A percentile compares a stretch with the other conserved stretches of the same genome.
phyloP scores from a whole-genome alignment of 768 basidiomycete species.

The Phylloporus rhodoxanthus region DNA sequence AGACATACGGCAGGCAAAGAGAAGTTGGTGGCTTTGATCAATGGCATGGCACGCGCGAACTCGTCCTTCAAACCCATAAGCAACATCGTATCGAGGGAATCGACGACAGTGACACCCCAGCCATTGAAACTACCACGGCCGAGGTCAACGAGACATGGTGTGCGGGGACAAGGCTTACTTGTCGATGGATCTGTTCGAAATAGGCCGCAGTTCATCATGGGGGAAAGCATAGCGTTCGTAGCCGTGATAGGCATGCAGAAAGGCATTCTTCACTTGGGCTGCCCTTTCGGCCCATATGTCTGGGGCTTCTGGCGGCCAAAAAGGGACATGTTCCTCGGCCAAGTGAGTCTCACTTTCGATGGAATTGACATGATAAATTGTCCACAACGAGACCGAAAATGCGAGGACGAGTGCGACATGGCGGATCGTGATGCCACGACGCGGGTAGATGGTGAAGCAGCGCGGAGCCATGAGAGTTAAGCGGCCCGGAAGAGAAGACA shows the following conservation, averaged over 20 bases:
- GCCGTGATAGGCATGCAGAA: conserved; percentile 61
- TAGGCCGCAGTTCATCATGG: conserved; percentile 56
- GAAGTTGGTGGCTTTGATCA: conserved; percentile 48
- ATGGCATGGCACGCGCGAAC: conserved; percentile 56
- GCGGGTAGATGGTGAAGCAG: not conserved
- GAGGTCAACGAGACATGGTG: not conserved
- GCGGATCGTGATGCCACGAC: conserved; percentile 20
- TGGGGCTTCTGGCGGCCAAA: conserved; percentile 26
- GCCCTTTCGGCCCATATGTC: conserved; percentile 50
- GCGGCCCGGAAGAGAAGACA: not conserved
- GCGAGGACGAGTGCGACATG: conserved; percentile 17
- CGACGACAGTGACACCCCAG: conserved; percentile 73
- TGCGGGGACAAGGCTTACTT: conserved; percentile 37
- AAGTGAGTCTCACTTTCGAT: not conserved
- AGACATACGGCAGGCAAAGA: conserved; percentile 37
- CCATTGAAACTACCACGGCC: conserved; percentile 59
- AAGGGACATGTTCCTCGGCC: conserved; percentile 11
- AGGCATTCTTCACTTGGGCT: conserved; percentile 52
- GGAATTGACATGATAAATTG: conserved; percentile 12
- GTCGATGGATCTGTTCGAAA: conserved; percentile 42
- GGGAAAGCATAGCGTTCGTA: conserved; percentile 59
- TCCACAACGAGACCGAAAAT: conserved; percentile 14
- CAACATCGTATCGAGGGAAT: conserved; percentile 82
- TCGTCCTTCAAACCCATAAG: conserved; percentile 73
- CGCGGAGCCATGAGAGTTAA: not conserved